phyloP scores from a whole-genome alignment of 2,329 filamentous ascomycete genomes.

The Stemphylium beticola region DNA sequence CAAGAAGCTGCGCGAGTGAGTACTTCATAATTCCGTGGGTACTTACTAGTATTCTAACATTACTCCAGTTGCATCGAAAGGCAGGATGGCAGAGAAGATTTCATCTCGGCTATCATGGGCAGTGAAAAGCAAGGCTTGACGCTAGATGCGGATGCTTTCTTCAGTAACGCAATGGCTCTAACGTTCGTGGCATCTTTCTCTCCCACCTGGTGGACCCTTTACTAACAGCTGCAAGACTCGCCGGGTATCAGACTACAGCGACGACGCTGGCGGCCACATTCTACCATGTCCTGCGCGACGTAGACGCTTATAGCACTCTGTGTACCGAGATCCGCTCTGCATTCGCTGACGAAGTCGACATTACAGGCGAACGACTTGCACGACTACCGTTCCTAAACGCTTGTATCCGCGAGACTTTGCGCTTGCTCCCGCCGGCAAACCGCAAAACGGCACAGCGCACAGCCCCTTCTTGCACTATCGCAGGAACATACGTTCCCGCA shows the following conservation, averaged over 20 bases:
- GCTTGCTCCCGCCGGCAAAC: conserved; percentile 3
- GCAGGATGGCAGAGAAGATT: conserved; percentile 3
- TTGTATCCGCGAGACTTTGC: conserved; percentile 5
- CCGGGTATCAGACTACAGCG: conserved; percentile 3
- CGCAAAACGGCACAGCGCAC: conserved; percentile 3
- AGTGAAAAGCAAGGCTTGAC: conserved; percentile 4
- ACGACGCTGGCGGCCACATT: conserved; percentile 3
- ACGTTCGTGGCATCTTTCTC: neutral
- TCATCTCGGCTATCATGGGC: neutral
- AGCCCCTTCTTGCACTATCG: neutral
- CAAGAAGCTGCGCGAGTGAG: conserved; percentile 4
- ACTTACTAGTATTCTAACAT: neutral
- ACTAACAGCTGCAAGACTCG: conserved; percentile 1
- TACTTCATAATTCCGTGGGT: neutral
- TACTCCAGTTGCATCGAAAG: neutral
- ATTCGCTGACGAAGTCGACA: neutral
- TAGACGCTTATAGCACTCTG: neutral
- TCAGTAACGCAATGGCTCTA: conserved; percentile 1
- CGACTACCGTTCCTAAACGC: neutral
- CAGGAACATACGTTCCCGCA: neutral
- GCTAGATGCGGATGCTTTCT: conserved; percentile 2
- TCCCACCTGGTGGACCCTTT: neutral
- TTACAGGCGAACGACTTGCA: conserved; percentile 1
- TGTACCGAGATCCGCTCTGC: conserved; percentile 1
- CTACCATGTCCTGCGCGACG: conserved; percentile 2